A percentile compares a stretch with the other conserved stretches of the same genome.
phyloP scores from a whole-genome alignment of 768 basidiomycete genomes.

The Rhodotorula babjevae region DNA sequence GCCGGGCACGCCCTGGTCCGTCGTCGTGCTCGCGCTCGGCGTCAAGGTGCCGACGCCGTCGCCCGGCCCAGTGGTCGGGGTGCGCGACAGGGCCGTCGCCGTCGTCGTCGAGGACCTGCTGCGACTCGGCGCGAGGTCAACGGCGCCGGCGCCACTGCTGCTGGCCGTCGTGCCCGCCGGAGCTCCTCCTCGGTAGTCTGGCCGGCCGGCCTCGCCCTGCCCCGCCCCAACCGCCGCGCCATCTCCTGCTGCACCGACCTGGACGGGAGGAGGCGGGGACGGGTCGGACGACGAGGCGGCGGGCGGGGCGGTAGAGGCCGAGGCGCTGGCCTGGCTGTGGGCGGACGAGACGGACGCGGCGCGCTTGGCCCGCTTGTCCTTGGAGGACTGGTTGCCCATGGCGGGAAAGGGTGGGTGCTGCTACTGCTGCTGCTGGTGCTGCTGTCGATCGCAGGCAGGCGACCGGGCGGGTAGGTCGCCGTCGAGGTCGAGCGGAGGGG shows the following conservation, averaged over 20 bases:
- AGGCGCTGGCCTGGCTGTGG: too few species aligned
- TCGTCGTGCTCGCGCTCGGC: not conserved
- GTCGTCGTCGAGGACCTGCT: conserved; percentile 20
- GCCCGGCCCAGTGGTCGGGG: not conserved
- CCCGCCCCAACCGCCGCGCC: too few species aligned
- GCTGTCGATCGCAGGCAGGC: not conserved
- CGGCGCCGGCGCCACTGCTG: not conserved
- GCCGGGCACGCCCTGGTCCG: conserved; percentile 64
- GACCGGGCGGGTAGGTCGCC: not conserved
- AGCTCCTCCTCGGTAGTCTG: not conserved
- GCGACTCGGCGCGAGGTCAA: conserved; percentile 13
- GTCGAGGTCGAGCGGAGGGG: too few species aligned
- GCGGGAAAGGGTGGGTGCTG: not conserved
- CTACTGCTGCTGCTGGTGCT: not conserved
- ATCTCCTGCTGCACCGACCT: too few species aligned
- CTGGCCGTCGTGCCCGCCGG: too few species aligned
- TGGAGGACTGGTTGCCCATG: conserved; percentile 30
- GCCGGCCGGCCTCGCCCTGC: too few species aligned
- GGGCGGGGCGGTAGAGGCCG: not conserved
- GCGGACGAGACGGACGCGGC: not conserved
- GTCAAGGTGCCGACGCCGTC: conserved; percentile 45
- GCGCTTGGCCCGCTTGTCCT: conserved; percentile 15
- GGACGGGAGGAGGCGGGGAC: not conserved
- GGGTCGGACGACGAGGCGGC: not conserved
- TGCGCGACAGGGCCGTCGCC: conserved; percentile 1